Evolutionary conservation across 345 rosid genomes (phyloP).

Genomic region (Citropsis articulata): DNA sequence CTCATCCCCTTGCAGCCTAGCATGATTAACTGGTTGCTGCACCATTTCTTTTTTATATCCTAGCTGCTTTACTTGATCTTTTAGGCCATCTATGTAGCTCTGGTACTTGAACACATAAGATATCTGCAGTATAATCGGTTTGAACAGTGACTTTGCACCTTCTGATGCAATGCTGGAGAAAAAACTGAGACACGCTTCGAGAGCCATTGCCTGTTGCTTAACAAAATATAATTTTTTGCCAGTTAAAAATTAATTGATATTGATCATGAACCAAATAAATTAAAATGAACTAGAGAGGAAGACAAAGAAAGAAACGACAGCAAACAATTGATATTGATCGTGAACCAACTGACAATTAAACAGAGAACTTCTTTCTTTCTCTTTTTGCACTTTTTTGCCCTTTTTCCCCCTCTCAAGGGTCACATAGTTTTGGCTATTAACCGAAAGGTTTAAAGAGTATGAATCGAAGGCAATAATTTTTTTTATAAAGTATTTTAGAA

Average conservation of each 20-base stretch:
- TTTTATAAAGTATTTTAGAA: too few species aligned
- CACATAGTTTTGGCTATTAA: too few species aligned
- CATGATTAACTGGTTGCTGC: not conserved
- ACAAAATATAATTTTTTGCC: too few species aligned
- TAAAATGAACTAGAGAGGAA: too few species aligned
- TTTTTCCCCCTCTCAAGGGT: accelerated
- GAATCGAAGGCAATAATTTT: accelerated
- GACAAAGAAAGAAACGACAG: too few species aligned
- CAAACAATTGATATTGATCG: too few species aligned
- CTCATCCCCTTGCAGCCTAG: not conserved
- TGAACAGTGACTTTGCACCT: not conserved
- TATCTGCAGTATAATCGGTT: not conserved
- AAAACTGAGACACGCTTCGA: accelerated
- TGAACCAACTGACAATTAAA: too few species aligned
- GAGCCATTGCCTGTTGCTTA: not conserved
- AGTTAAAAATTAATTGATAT: too few species aligned
- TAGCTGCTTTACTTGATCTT: not conserved
- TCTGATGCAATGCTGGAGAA: not conserved
- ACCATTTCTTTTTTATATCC: not conserved
- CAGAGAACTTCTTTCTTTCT: too few species aligned
- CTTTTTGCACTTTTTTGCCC: too few species aligned
- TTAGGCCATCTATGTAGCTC: not conserved
- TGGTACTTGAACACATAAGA: not conserved
- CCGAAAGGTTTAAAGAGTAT: too few species aligned
- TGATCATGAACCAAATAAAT: too few species aligned